Evolutionary conservation across 192 early-diverging fungal genomes (phyloP), one percentile per base, ranked within the genome.

Genomic region (Coemansia sp.): DNA sequence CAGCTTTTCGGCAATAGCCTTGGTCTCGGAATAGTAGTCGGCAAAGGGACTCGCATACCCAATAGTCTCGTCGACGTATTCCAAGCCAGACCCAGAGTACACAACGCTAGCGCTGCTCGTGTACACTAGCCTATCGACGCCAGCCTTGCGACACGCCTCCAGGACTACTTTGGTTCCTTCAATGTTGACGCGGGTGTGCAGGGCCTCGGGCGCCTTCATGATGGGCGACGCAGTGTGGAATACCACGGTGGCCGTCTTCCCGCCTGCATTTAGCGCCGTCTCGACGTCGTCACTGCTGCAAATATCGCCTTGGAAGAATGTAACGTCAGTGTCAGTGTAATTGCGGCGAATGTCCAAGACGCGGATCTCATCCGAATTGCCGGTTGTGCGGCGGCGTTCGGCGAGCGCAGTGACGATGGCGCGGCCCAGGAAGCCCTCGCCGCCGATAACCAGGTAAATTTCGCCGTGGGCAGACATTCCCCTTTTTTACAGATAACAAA

Each of bases 21-120:
- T 98, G 29, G 94, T 93, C 76, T 95, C 94, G 42, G 94, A 92
- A 71, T 98, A 98, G n/a, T 90, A 87, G 82, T 98, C 94, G 65
- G 94, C 89, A 68, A 86, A 86, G 35, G 74, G 67, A 51, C 85
- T 74, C 36, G 93, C 91, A 77, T 95, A 95, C 8, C 89, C 90
- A 12, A 83, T 73, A 2, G 76, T 84, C 75, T 98, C 96, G 47
- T 94, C 91, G 6, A 90, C 94, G 59, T 96, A 91, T 12, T 87
- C 83, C 61, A 98, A 78, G 2, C 71, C 66, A 39, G 82, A 65
- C 0, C 94, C 95, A 58, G 91, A 89, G 56, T 88, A 94, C 5
- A 95, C 88, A n/a, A 98, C 96, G 79, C 93, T 92, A 19, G 93
- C 93, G 6, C 90, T 91, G 65, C 89, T 91, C 6, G 96, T 98